Conservation (phyloP, 768 basidiomycete species). For the Auriscalpium vulgare region DNA sequence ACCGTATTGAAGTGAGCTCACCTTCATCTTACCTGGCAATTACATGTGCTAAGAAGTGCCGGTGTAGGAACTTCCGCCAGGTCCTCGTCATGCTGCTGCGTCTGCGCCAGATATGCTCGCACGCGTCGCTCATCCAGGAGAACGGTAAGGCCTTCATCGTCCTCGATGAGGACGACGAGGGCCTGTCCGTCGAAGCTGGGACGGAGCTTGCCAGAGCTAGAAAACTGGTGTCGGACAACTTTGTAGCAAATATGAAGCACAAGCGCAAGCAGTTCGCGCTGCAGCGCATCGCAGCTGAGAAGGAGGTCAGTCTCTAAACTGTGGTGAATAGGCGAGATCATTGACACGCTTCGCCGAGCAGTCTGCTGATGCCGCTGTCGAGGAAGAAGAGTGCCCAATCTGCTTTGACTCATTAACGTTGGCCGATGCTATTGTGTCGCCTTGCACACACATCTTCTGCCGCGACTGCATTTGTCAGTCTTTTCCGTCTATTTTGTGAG, state of each 20-base stretch:
- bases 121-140: slow-evolving; percentile 60
- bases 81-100: slow-evolving; percentile 43
- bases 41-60: background rate
- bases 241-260: slow-evolving; percentile 41
- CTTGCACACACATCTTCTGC: slow-evolving; percentile 59
- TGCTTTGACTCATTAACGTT: slow-evolving; percentile 49
- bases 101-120: slow-evolving; percentile 61
- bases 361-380: slow-evolving; percentile 40
- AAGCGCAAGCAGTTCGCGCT: slow-evolving; percentile 36
- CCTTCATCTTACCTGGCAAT: background rate
- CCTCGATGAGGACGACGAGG: slow-evolving; percentile 29
- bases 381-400: slow-evolving; percentile 53
- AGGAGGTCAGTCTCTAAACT: slow-evolving; percentile 27
- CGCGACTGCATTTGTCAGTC: slow-evolving; percentile 45
- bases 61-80: slow-evolving; percentile 44
- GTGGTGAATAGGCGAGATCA: too few species aligned
- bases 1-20: slow-evolving; percentile 57
- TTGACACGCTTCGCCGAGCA: slow-evolving; percentile 14
- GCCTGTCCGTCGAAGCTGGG: slow-evolving; percentile 23
- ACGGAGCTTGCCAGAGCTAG: slow-evolving; percentile 38
- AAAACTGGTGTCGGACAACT: slow-evolving; percentile 35
- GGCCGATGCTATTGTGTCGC: slow-evolving; percentile 42
- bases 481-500: background rate
- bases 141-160: slow-evolving; percentile 35
- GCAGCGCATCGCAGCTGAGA: slow-evolving; percentile 44